Evolutionary conservation across 495 filamentous ascomycete genomes (phyloP).

Genomic region (Hypoxylon fragiforme): DNA sequence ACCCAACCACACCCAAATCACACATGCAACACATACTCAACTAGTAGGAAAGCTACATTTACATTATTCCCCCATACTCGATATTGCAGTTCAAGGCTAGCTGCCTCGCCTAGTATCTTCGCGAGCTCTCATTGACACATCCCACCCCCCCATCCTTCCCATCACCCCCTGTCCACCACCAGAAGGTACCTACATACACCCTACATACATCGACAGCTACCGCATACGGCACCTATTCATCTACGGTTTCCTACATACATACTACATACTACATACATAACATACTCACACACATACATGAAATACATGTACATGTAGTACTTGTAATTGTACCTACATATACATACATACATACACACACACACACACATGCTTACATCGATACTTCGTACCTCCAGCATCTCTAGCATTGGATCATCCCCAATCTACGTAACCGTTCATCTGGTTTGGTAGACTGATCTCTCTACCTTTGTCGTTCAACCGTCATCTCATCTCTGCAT

Average conservation of each 20-base stretch:
- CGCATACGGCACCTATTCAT: constrained; percentile 16
- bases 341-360: background rate
- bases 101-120: constrained; percentile 22
- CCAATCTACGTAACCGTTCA: background rate
- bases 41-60: constrained; percentile 7
- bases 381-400: background rate
- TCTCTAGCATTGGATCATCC: background rate
- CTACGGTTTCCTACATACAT: background rate
- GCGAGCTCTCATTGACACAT: background rate
- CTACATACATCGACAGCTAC: too few species aligned
- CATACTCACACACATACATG: background rate
- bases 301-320: background rate
- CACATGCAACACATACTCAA: constrained; percentile 2
- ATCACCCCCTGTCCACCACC: too few species aligned
- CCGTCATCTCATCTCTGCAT: too few species aligned
- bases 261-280: background rate
- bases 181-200: constrained; percentile 29
- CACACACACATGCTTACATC: background rate
- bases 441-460: constrained; percentile 1
- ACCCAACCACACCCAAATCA: constrained; percentile 19
- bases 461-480: constrained; percentile 2
- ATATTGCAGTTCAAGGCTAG: constrained; percentile 18
- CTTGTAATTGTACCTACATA: background rate
- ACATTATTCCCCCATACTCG: background rate
- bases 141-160: constrained; percentile 5